Evolutionary conservation across 108 stramenopile genomes (phyloP).

Genomic region (Cyclotella choctawhatcheeana): DNA sequence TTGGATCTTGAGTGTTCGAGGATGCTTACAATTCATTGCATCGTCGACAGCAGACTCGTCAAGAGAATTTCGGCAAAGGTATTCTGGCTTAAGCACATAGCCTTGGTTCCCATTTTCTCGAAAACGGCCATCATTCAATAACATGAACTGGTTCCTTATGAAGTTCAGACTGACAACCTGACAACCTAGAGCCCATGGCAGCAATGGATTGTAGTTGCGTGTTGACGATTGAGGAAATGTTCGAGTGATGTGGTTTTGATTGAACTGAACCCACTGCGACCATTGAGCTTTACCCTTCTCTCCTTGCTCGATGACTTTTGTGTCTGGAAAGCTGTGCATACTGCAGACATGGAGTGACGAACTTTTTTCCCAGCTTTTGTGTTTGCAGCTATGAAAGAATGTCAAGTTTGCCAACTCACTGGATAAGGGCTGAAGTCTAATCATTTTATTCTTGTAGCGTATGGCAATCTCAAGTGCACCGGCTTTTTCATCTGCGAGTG

Average conservation of each 20-base stretch:
- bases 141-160: constrained; percentile 76
- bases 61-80: constrained; percentile 38
- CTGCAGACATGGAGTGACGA: constrained; percentile 53
- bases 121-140: constrained; percentile 92
- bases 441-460: constrained; percentile 71
- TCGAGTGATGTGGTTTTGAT: constrained; percentile 72
- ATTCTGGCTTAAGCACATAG: constrained; percentile 93
- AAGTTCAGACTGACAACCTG: constrained; percentile 94
- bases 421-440: constrained; percentile 56
- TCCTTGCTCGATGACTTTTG: constrained; percentile 45
- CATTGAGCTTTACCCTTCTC: constrained; percentile 48
- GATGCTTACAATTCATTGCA: constrained; percentile 35
- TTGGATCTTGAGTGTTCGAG: constrained; percentile 61
- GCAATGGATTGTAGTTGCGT: constrained; percentile 86
- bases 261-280: constrained; percentile 56
- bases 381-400: constrained; percentile 61
- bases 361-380: constrained; percentile 74
- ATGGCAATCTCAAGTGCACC: constrained; percentile 59
- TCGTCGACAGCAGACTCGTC: constrained; percentile 32
- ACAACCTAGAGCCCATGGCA: constrained; percentile 88
- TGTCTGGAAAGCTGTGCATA: constrained; percentile 72
- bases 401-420: constrained; percentile 62
- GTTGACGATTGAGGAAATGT: constrained; percentile 77
- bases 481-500: constrained; percentile 56
- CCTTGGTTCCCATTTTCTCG: constrained; percentile 91